A percentile compares a stretch with the other conserved stretches of the same genome.
phyloP scores from a whole-genome alignment of 305 asterid species.

The Rubia balearica region DNA sequence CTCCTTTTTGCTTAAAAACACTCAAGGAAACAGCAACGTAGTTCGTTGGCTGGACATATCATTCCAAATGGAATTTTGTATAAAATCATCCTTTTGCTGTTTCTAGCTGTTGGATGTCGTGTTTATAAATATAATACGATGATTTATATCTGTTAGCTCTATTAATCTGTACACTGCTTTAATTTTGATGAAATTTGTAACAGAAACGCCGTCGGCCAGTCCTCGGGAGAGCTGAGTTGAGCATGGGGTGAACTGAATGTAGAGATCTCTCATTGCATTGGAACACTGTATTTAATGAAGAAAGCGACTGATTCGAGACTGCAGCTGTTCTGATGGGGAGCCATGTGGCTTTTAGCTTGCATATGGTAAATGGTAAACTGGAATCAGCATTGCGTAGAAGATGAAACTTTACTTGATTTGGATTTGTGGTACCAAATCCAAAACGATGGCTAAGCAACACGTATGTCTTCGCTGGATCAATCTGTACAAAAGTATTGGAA shows the following conservation, averaged over 20 bases:
- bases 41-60: too few relatives aligned
- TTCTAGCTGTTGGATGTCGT: too few relatives aligned
- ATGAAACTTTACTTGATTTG: background rate
- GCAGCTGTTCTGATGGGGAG: background rate
- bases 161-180: background rate
- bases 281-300: background rate
- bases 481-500: too few relatives aligned
- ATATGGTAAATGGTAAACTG: background rate
- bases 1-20: too few relatives aligned
- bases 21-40: too few relatives aligned
- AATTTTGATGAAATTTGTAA: background rate
- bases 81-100: too few relatives aligned
- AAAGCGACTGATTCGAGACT: background rate
- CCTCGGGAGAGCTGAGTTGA: background rate
- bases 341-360: background rate
- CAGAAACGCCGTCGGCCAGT: background rate
- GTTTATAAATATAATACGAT: background rate
- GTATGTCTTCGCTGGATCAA: background rate
- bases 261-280: background rate
- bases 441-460: background rate
- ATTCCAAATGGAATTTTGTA: too few relatives aligned
- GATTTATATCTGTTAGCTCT: background rate
- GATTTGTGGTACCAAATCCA: background rate
- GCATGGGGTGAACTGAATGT: background rate
- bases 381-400: background rate